Percentiles rank a stretch among this genome's conserved stretches.
Evolutionary conservation across 2,329 filamentous ascomycete genomes (phyloP).

Genomic region (Juglanconis juglandina): DNA sequence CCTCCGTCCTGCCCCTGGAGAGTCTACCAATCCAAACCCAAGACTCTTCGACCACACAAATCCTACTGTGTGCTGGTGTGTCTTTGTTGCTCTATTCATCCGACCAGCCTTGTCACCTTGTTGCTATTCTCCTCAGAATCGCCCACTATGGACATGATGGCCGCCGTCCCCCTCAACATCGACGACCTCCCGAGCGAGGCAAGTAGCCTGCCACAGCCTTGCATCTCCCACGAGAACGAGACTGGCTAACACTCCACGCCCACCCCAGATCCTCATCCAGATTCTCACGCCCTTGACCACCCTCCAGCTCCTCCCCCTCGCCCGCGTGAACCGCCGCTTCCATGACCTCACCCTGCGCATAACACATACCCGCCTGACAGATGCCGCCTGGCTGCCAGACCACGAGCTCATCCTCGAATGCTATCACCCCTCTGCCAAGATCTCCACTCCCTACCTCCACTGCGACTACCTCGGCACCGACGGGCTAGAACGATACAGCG

Average conservation of each 20-base stretch:
- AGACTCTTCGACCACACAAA: slow-evolving; percentile 13
- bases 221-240: neutral
- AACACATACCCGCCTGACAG: slow-evolving; percentile 28
- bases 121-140: neutral
- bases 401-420: slow-evolving; percentile 74
- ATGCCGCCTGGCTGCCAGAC: slow-evolving; percentile 54
- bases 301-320: slow-evolving; percentile 24
- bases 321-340: slow-evolving; percentile 29
- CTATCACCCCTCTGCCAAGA: slow-evolving; percentile 68
- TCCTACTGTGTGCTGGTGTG: slow-evolving; percentile 1
- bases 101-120: slow-evolving; percentile 3
- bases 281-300: slow-evolving; percentile 29
- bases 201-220: neutral
- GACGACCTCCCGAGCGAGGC: slow-evolving; percentile 19
- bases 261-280: slow-evolving; percentile 28
- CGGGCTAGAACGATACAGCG: slow-evolving; percentile 44
- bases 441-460: slow-evolving; percentile 63
- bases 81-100: neutral
- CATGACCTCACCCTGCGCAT: slow-evolving; percentile 26
- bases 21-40: slow-evolving; percentile 3
- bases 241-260: slow-evolving; percentile 1
- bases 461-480: slow-evolving; percentile 67
- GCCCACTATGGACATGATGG: slow-evolving; percentile 13
- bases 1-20: slow-evolving; percentile 16
- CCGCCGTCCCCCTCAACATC: slow-evolving; percentile 10